These are phyloP conservation scores for Teunomyces gatunensis DNA, from an alignment of 805 yeast genomes.

Conservation along the genomic window DNA sequence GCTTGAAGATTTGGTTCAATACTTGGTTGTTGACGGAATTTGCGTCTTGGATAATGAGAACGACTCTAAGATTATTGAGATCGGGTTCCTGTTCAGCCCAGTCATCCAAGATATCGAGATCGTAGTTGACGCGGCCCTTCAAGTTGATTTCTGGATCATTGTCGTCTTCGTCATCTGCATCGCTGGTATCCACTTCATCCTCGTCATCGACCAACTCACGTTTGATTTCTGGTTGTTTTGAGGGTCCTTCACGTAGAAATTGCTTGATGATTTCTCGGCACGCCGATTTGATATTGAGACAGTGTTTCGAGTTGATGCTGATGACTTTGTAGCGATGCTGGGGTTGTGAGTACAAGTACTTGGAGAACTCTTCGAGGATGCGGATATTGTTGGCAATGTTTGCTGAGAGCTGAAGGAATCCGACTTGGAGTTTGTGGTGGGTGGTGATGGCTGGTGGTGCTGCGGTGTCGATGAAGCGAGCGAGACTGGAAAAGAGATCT, in stretches of 20 bases:
- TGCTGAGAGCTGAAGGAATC: constrained; percentile 36
- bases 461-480: constrained; percentile 19
- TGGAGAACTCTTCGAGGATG: constrained; percentile 34
- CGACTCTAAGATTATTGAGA: constrained; percentile 14
- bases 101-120: constrained; percentile 34
- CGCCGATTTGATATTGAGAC: constrained; percentile 32
- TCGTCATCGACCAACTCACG: constrained; percentile 7
- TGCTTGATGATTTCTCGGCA: constrained; percentile 35
- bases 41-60: constrained; percentile 37
- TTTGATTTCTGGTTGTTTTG: constrained; percentile 3
- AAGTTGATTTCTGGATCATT: constrained; percentile 9
- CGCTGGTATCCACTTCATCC: constrained; percentile 8
- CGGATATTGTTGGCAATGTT: constrained; percentile 41
- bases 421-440: constrained; percentile 24
- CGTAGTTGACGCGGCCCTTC: constrained; percentile 23
- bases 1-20: constrained; percentile 33
- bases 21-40: constrained; percentile 33
- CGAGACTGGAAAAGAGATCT: constrained; percentile 26
- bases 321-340: constrained; percentile 19
- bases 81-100: constrained; percentile 20
- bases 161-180: constrained; percentile 12
- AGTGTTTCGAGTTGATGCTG: constrained; percentile 28
- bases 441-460: constrained; percentile 12
- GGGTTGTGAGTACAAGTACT: constrained; percentile 10
- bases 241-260: constrained; percentile 14